Percentiles rank a stretch among this genome's conserved stretches.
Conservation (phyloP, 441 rosid genomes). For the Gossypium schwendimanii region DNA sequence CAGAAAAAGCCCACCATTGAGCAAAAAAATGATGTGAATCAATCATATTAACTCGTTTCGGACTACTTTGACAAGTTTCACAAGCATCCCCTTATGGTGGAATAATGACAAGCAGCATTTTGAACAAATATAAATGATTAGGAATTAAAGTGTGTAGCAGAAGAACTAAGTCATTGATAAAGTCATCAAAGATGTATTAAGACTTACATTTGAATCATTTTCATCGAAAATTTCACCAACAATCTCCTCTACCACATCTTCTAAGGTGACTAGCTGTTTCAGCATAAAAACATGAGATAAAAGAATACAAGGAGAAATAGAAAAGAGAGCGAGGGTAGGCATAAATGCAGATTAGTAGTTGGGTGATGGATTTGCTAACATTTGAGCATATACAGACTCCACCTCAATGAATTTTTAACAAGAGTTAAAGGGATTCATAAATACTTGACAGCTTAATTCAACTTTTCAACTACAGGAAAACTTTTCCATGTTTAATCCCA, state of each 20-base stretch:
- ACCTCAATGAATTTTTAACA: background rate
- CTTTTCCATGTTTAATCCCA: background rate
- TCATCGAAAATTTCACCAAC: constrained; percentile 99
- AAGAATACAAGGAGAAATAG: background rate
- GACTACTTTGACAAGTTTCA: background rate
- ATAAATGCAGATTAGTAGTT: background rate
- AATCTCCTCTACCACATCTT: constrained; percentile 97
- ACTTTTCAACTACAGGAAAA: background rate
- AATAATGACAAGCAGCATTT: background rate
- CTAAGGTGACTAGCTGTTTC: constrained; percentile 83
- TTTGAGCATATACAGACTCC: background rate
- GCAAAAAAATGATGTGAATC: background rate
- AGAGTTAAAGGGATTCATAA: background rate
- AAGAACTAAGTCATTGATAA: background rate
- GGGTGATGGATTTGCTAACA: background rate
- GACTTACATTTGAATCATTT: constrained; percentile 87
- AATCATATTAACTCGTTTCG: background rate
- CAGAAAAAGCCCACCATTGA: background rate
- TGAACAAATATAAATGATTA: background rate
- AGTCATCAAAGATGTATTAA: constrained; percentile 1
- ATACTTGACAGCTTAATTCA: background rate
- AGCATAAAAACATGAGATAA: background rate
- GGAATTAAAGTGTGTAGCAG: background rate
- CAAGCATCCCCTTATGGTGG: background rate
- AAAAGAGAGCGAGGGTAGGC: background rate